These are phyloP conservation scores for Colletotrichum viniferum DNA, from an alignment of 2,329 filamentous ascomycete genomes.

Conservation along the genomic window DNA sequence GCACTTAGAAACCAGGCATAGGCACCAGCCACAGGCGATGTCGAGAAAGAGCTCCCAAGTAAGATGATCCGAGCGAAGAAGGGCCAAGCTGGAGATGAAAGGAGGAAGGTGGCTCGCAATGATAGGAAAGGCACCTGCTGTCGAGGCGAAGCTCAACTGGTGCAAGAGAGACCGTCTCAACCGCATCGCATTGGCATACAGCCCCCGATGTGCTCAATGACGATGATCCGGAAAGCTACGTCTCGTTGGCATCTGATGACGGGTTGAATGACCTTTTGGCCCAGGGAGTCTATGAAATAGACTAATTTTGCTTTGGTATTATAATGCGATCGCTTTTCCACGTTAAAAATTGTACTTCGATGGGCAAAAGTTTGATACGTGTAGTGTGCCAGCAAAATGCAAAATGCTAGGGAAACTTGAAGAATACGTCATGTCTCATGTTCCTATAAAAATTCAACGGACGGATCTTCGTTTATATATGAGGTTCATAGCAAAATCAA, in stretches of 20 bases:
- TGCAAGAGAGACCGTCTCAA: neutral
- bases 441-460: too few species aligned
- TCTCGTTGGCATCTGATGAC: neutral
- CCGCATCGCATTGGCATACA: neutral
- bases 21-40: neutral
- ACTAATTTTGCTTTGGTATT: rapidly evolving
- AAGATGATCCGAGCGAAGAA: neutral
- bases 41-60: neutral
- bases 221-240: neutral
- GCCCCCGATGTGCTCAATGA: neutral
- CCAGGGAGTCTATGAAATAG: too few species aligned
- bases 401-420: too few species aligned
- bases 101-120: neutral
- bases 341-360: too few species aligned
- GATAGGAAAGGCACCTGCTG: neutral
- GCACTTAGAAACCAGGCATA: neutral
- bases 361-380: too few species aligned
- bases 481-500: too few species aligned
- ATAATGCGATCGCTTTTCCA: too few species aligned
- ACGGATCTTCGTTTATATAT: too few species aligned
- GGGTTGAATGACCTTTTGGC: too few species aligned
- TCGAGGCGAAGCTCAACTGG: neutral
- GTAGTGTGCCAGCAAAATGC: too few species aligned
- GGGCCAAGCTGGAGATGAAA: neutral
- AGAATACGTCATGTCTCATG: too few species aligned